Evolutionary conservation across 306 rosid species (phyloP).

Genomic region (Cotoneaster glaucophyllus): DNA sequence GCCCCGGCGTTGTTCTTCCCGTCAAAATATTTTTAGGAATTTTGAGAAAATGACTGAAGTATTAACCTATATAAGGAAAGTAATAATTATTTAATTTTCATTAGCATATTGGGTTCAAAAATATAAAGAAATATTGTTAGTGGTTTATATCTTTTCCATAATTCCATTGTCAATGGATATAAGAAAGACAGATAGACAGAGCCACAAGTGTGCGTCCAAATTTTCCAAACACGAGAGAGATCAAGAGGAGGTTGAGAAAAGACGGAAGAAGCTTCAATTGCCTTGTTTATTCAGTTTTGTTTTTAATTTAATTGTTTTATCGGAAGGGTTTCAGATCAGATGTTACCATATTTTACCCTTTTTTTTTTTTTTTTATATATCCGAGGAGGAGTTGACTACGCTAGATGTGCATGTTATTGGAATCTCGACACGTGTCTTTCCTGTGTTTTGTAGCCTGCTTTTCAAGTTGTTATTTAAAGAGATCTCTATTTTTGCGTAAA

Average conservation of each 20-base stretch:
- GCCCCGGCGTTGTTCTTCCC: constrained; percentile 21
- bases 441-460: neutral
- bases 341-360: neutral
- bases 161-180: neutral
- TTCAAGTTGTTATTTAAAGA: neutral
- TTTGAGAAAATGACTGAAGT: constrained; percentile 20
- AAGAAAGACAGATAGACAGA: constrained; percentile 33
- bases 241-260: constrained; percentile 2
- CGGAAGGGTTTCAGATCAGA: neutral
- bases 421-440: constrained; percentile 42
- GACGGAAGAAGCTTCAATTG: constrained; percentile 11
- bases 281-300: neutral
- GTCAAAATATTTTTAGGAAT: constrained; percentile 2
- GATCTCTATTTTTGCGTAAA: too few relatives aligned
- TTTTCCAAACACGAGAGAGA: neutral
- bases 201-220: constrained; percentile 21
- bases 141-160: neutral
- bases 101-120: neutral
- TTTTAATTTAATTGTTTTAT: neutral
- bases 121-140: neutral
- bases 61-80: constrained; percentile 14
- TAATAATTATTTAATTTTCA: neutral
- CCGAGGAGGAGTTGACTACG: constrained; percentile 60
- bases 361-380: neutral
- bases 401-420: constrained; percentile 34